These are phyloP conservation scores for Dunaliella sp. DNA, from an alignment of 139 green algal genomes.

Conservation along the genomic window DNA sequence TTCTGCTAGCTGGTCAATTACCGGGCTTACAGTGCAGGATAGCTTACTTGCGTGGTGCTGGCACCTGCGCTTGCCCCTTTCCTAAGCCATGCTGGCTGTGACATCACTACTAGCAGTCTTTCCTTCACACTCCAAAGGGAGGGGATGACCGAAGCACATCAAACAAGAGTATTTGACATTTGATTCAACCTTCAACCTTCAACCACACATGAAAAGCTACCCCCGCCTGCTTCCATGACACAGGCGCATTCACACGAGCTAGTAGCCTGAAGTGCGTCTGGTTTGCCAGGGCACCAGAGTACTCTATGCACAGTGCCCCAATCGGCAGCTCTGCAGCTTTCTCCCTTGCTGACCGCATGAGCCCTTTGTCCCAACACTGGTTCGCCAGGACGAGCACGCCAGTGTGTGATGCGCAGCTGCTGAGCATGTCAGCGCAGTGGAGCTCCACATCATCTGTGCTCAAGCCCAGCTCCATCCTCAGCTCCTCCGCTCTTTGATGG, in stretches of 20 bases:
- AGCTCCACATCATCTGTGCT: background rate
- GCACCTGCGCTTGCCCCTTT: no score
- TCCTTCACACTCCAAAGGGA: no score
- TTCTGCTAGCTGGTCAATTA: no score
- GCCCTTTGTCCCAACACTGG: background rate
- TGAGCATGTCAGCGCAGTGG: background rate
- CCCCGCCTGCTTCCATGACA: background rate
- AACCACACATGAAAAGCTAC: background rate
- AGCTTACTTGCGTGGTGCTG: no score
- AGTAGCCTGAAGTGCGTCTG: background rate
- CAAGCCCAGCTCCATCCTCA: background rate
- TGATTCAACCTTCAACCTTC: no score
- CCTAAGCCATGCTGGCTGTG: no score
- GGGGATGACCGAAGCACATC: no score
- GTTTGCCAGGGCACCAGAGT: background rate
- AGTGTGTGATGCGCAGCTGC: background rate
- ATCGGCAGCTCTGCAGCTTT: background rate
- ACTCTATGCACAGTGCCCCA: background rate
- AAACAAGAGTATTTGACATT: no score
- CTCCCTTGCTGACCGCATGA: background rate
- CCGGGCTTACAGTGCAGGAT: no score
- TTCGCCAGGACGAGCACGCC: background rate
- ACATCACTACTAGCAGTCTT: no score
- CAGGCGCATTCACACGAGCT: background rate
- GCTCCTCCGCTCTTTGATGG: background rate